Evolutionary conservation across 2,329 filamentous ascomycete species (phyloP).

Genomic region (Tolypocladium tundrense): DNA sequence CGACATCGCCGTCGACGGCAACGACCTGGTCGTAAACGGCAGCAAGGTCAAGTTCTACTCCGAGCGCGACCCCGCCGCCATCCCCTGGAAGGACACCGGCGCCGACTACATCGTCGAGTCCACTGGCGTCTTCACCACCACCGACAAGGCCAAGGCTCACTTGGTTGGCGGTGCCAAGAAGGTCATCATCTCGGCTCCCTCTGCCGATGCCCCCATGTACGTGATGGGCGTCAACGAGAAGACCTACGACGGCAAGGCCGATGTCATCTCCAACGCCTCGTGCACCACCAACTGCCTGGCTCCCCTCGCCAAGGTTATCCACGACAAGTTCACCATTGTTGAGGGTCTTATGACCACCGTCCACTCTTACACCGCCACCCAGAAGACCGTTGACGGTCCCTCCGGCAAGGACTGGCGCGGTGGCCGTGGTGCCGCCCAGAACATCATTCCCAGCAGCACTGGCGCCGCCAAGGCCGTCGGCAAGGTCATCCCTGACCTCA

Average conservation of each 20-base stretch:
- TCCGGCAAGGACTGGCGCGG: slow-evolving; percentile 99
- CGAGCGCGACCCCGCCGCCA: slow-evolving; percentile 79
- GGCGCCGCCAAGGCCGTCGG: slow-evolving; percentile 99
- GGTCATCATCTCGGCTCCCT: slow-evolving; percentile 87
- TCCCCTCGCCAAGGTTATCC: slow-evolving; percentile 96
- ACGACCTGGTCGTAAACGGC: slow-evolving; percentile 79
- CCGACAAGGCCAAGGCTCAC: slow-evolving; percentile 87
- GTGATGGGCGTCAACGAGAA: slow-evolving; percentile 99
- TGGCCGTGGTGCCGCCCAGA: slow-evolving; percentile 96
- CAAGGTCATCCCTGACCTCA: slow-evolving; percentile 96
- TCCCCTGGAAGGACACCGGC: slow-evolving; percentile 81
- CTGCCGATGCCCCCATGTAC: slow-evolving; percentile 97
- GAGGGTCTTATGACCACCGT: slow-evolving; percentile 99
- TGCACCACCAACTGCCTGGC: slow-evolving; percentile 99
- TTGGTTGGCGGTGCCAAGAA: slow-evolving; percentile 97
- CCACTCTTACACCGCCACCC: slow-evolving; percentile 99
- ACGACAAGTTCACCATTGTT: slow-evolving; percentile 96
- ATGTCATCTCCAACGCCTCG: slow-evolving; percentile 97
- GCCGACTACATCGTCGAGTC: slow-evolving; percentile 96
- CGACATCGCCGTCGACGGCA: slow-evolving; percentile 60
- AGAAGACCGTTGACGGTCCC: slow-evolving; percentile 98
- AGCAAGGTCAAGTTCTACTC: slow-evolving; percentile 92
- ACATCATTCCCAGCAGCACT: slow-evolving; percentile 99
- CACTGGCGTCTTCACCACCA: slow-evolving; percentile 98
- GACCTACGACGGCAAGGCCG: slow-evolving; percentile 79